Percentiles rank a stretch among this genome's conserved stretches.
Conservation (phyloP, 306 rosid species). For the Dalbergia oliveri region DNA sequence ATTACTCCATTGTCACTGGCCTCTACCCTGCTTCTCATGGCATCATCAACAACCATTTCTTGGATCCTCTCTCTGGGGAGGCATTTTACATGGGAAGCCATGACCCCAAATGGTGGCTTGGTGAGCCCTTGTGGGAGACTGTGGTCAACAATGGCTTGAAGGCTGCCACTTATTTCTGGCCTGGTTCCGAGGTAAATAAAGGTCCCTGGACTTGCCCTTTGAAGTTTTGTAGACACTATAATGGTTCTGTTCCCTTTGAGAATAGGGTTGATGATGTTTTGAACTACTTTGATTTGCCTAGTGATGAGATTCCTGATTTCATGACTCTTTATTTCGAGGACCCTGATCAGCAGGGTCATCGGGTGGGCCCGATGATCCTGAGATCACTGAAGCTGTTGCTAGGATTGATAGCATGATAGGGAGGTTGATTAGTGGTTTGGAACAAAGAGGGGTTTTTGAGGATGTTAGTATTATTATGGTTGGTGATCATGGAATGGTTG, state of each 20-base stretch:
- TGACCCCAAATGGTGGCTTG: conserved; percentile 96
- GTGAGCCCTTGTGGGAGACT: conserved; percentile 98
- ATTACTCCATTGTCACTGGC: conserved; percentile 92
- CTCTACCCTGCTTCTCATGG: conserved; percentile 95
- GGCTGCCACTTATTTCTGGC: conserved; percentile 94
- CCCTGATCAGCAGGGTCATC: conserved; percentile 96
- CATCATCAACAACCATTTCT: conserved; percentile 82
- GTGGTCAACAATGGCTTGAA: conserved; percentile 75
- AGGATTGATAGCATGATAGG: conserved; percentile 87
- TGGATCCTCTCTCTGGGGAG: conserved; percentile 79
- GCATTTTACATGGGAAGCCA: conserved; percentile 75
- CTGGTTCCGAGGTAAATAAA: conserved; percentile 94
- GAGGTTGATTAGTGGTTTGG: conserved; percentile 81
- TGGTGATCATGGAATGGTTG: conserved; percentile 99
- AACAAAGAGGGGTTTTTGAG: conserved; percentile 80
- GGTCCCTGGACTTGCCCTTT: conserved; percentile 88
- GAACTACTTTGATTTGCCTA: conserved; percentile 74
- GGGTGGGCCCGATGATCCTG: conserved; percentile 94
- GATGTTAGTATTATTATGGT: conserved; percentile 86
- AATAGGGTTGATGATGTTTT: conserved; percentile 76
- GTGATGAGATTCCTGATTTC: conserved; percentile 76
- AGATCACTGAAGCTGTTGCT: conserved; percentile 81
- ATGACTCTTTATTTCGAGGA: conserved; percentile 98
- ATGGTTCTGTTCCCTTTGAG: conserved; percentile 84
- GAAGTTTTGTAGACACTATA: conserved; percentile 60